Conservation (phyloP, 495 filamentous ascomycete species). For the Chaetomium tenue region DNA sequence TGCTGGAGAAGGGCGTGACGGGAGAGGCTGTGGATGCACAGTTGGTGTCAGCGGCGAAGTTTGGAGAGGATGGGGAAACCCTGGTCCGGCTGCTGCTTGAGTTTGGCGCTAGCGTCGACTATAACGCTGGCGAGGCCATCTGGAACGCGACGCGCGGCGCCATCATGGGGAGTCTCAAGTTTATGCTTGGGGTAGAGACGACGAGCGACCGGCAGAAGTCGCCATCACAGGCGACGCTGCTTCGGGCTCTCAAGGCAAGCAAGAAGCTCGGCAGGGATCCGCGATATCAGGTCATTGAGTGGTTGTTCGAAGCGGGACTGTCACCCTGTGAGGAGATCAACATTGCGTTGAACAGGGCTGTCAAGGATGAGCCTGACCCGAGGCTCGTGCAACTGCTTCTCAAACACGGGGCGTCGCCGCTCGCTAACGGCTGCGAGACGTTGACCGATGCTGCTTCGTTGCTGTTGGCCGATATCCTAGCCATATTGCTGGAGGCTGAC, state of each 20-base stretch:
- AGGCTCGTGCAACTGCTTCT: slow-evolving; percentile 45
- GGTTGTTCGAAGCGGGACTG: slow-evolving; percentile 47
- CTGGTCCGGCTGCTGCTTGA: slow-evolving; percentile 45
- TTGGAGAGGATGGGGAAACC: slow-evolving; percentile 42
- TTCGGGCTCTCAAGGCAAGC: slow-evolving; percentile 46
- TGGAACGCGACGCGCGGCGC: slow-evolving; percentile 46
- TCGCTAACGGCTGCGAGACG: slow-evolving; percentile 45
- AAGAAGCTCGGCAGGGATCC: slow-evolving; percentile 43
- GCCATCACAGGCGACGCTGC: slow-evolving; percentile 41
- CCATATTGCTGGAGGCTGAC: slow-evolving; percentile 36
- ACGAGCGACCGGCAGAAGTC: slow-evolving; percentile 34
- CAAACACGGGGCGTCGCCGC: slow-evolving; percentile 42
- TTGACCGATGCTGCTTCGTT: slow-evolving; percentile 43
- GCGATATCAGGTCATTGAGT: slow-evolving; percentile 44
- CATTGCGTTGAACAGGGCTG: slow-evolving; percentile 41
- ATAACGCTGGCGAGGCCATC: slow-evolving; percentile 48
- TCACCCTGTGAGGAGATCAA: slow-evolving; percentile 42
- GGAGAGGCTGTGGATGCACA: slow-evolving; percentile 47
- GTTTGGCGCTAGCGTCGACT: slow-evolving; percentile 46
- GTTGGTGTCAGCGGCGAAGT: slow-evolving; percentile 45
- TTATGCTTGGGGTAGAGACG: slow-evolving; percentile 44
- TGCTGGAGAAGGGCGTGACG: slow-evolving; percentile 42
- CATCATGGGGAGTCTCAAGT: slow-evolving; percentile 44
- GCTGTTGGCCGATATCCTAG: slow-evolving; percentile 37
- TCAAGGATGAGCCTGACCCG: slow-evolving; percentile 47